phyloP scores from a whole-genome alignment of 1,284 basidiomycete genomes.

The Afroboletus lepidellus region DNA sequence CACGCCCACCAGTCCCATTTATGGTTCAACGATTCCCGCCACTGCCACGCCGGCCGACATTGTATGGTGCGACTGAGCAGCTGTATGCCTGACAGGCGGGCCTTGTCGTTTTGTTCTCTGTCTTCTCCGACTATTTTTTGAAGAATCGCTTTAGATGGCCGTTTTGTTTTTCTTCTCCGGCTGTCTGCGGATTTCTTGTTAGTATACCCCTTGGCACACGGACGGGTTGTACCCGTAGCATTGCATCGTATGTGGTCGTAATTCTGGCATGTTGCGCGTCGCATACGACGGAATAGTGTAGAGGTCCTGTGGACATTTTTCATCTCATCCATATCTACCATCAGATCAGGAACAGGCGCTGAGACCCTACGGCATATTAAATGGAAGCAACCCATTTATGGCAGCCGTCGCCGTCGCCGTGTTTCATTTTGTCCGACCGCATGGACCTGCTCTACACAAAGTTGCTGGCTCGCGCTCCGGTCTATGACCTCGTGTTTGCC shows the following conservation, averaged over 20 bases:
- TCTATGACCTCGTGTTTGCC: slow-evolving; percentile 24
- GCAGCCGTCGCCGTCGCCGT: too few species aligned
- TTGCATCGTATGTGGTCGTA: slow-evolving; percentile 24
- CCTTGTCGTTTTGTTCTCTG: slow-evolving; percentile 21
- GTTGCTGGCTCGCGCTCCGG: slow-evolving; percentile 18
- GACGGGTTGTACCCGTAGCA: slow-evolving; percentile 8
- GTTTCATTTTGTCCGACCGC: too few species aligned
- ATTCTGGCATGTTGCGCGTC: slow-evolving; percentile 28
- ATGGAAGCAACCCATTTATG: too few species aligned
- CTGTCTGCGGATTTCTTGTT: slow-evolving; percentile 6
- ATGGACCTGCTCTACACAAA: not conserved
- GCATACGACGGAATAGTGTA: slow-evolving; percentile 19
- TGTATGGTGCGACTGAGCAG: slow-evolving; percentile 53
- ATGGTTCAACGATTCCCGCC: slow-evolving; percentile 36
- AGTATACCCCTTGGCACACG: slow-evolving; percentile 27
- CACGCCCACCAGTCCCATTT: slow-evolving; percentile 34
- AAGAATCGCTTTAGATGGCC: slow-evolving; percentile 2
- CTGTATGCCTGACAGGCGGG: slow-evolving; percentile 23
- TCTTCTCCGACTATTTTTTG: not conserved
- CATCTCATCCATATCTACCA: not conserved
- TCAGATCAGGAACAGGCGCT: not conserved
- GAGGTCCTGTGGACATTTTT: not conserved
- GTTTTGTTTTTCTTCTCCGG: slow-evolving; percentile 1
- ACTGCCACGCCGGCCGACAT: slow-evolving; percentile 41
- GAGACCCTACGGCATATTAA: too few species aligned